These are phyloP conservation scores for Colletotrichum melonis DNA, from an alignment of 2,329 filamentous ascomycete genomes.

Conservation along the genomic window DNA sequence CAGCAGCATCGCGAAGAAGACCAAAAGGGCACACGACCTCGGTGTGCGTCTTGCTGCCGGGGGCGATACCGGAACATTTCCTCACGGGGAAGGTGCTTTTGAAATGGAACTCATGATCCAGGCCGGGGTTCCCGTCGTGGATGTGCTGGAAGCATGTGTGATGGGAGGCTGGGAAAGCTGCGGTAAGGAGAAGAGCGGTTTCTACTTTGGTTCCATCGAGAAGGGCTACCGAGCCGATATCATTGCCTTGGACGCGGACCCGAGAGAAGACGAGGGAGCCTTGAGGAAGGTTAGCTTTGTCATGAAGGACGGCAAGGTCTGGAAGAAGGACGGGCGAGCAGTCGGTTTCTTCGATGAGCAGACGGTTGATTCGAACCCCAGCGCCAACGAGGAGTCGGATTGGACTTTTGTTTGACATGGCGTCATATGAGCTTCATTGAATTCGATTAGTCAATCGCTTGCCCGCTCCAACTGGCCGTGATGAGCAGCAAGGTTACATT, in stretches of 20 bases:
- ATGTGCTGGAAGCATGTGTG: constrained; percentile 61
- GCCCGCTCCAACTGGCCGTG: neutral
- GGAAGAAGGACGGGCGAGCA: constrained; percentile 50
- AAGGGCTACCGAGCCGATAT: constrained; percentile 62
- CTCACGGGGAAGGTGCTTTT: constrained; percentile 63
- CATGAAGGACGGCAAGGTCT: constrained; percentile 67
- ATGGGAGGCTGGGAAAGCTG: constrained; percentile 67
- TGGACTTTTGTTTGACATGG: constrained; percentile 33
- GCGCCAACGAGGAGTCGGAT: constrained; percentile 24
- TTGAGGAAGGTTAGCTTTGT: constrained; percentile 63
- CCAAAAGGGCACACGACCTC: constrained; percentile 55
- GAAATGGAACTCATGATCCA: constrained; percentile 66
- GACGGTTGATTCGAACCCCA: neutral
- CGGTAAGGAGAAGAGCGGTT: constrained; percentile 61
- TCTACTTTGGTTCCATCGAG: constrained; percentile 63
- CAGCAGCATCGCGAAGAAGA: constrained; percentile 46
- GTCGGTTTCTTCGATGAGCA: constrained; percentile 20
- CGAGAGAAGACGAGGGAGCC: constrained; percentile 50
- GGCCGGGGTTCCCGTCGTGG: constrained; percentile 60
- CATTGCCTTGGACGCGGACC: constrained; percentile 59
- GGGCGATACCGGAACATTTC: constrained; percentile 64
- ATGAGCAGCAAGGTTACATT: neutral
- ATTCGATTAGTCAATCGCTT: neutral
- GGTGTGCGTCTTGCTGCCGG: constrained; percentile 64
- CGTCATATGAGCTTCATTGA: constrained; percentile 8